Evolutionary conservation across 345 rosid genomes (phyloP), one percentile per base, ranked within the genome.

Genomic region (Moricandia moricandioides): DNA sequence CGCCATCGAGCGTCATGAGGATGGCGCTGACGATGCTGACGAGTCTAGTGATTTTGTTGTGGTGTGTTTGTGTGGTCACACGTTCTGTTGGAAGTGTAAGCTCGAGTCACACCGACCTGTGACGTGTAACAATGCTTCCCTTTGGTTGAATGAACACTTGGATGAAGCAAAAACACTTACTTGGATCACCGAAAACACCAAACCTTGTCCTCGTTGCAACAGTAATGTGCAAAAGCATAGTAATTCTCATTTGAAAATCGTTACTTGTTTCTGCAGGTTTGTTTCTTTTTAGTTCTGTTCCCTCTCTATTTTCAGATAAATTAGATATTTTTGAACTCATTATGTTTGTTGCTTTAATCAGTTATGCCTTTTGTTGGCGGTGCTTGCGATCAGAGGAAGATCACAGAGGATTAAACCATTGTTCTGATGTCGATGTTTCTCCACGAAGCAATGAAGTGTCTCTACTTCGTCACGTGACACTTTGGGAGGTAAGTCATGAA

Each of bases 221-320:
- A 33, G 1, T 33, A 33, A 33, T 33, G 35, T 70, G 18, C 4
- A 7, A 26, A 12, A 4, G 8, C 27, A 7, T 9, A n/a, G 6
- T 26, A 21, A 27, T 0, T 4, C 16, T 51, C 6, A 17, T 8
- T 37, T 16, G 5, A 52, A 55, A 18, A 5, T 35, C 49, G 8
- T 69, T 0, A 29, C 57, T 54, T 76, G 80, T 57, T 3, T 12
- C 31, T 77, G 80, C 80, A 57, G 66, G 75, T 77, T 56, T 76
- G 70, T 1, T 8, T 54, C 10, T 30, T 40, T 16, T 16, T 3
- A 21, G 24, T 21, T n/a, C 0, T 2, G 8, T 62, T 2, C 24
- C 24, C 24, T 27, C 2, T 4, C 7, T 10, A 1, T 3, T 69
- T 11, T 40, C 47, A 10, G n/a, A 43, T 12, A 0, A 9, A 37